Base-by-base conservation (phyloP, 495 filamentous ascomycete species). In the Penicillium paxilli region DNA sequence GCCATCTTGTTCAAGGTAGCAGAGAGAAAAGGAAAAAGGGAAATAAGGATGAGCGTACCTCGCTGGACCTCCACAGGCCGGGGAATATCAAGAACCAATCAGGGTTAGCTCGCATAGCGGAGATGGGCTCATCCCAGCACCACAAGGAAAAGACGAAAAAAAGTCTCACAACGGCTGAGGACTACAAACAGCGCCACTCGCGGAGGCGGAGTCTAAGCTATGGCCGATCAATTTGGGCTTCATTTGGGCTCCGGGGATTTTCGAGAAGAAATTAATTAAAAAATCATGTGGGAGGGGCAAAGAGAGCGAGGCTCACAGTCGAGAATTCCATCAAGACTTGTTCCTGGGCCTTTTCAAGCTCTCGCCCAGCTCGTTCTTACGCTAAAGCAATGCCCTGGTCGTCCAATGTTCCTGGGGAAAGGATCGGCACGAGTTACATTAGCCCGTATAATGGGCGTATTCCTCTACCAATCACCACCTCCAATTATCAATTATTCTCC, bases 11-110 rank as follows among this genome's bases (percentile, higher is more conserved):
- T 16, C 35, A n/a, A 5, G 44, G 32, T 28, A 19, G 35, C 33
- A 47, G 51, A 19, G 41, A 47, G 11, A 47, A 46, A 19, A 44
- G 44, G 47, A 54, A 54, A 47, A 54, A 46, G 24, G 51, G 44
- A 54, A 54, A 54, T 54, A 54, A 54, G 51, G 51, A 54, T 54
- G 44, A 4, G 21, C 51, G 40, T 35, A 25, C 16, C 16, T 47
- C 14, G 32, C 40, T 45, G 25, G 25, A 35, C 50, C 28, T 52
- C 40, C 41, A 38, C 40, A n/a, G 30, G 26, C 41, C 50, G 50
- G 50, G 50, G 50, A 52, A 45, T 42, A 23, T 42, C 19, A 1
- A 42, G 38, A 32, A 16, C 49, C 49, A 51, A 51, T 51, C 17
- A 51, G 9, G 14, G 10, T 11, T 8, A 20, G 16, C 24, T n/a